Evolutionary conservation across 495 filamentous ascomycete species (phyloP).

Genomic region (Wilcoxina mikolae): DNA sequence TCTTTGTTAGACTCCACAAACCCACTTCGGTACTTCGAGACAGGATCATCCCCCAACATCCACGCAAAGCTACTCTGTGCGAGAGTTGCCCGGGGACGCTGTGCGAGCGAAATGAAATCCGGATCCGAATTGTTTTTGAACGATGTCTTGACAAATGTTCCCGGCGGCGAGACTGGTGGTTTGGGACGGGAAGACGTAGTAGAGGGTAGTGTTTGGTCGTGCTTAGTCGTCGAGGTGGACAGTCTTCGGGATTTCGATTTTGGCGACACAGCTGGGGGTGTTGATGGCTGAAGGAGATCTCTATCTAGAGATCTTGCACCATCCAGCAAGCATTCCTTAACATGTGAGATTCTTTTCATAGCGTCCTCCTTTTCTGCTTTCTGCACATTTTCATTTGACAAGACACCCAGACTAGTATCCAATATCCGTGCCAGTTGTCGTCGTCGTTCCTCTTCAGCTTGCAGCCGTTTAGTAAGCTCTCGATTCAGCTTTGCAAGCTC

Average conservation of each 20-base stretch:
- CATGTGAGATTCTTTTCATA: conserved; percentile 11
- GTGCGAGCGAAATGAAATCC: conserved; percentile 20
- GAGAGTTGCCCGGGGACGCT: conserved; percentile 44
- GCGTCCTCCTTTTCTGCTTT: conserved; percentile 6
- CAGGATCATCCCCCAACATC: conserved; percentile 52
- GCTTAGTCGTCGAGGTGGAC: neutral
- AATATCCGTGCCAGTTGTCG: conserved; percentile 57
- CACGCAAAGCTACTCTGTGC: conserved; percentile 83
- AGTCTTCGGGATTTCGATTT: neutral
- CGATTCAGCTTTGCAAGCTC: conserved; percentile 19
- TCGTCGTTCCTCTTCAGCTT: conserved; percentile 52
- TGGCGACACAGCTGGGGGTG: neutral
- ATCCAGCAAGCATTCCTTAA: conserved; percentile 21
- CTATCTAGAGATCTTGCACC: neutral
- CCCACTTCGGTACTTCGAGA: conserved; percentile 19
- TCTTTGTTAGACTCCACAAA: conserved; percentile 16
- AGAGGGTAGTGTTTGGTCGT: too few relatives aligned
- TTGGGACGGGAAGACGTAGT: neutral
- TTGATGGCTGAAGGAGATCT: neutral
- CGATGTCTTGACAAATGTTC: conserved; percentile 22
- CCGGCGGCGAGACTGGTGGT: conserved; percentile 19
- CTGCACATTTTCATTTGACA: conserved; percentile 30
- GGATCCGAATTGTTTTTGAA: conserved; percentile 28
- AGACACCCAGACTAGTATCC: conserved; percentile 50
- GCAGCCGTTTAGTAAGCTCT: conserved; percentile 30